These are phyloP conservation scores for Nicotiana knightiana DNA, from an alignment of 257 asterid species.

Conservation along the genomic window DNA sequence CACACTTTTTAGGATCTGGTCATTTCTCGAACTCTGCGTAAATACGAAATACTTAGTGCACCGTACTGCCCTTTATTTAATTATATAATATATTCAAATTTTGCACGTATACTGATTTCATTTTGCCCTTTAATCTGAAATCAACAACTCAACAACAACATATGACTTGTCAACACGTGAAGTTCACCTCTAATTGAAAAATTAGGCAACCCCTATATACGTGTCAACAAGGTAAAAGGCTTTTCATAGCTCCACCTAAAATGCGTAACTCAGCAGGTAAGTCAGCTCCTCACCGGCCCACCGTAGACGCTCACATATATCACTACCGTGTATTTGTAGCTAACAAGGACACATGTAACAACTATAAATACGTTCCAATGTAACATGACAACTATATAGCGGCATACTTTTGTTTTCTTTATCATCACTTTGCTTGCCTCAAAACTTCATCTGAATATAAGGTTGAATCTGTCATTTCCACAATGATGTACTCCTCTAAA, in stretches of 20 bases:
- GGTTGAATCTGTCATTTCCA: background rate
- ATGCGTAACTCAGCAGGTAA: slow-evolving; percentile 8
- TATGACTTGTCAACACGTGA: background rate
- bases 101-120: too few species aligned
- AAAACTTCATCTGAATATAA: background rate
- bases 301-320: background rate
- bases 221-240: background rate
- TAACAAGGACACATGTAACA: background rate
- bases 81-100: too few species aligned
- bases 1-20: too few species aligned
- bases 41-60: too few species aligned
- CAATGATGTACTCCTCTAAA: background rate
- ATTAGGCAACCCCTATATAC: background rate
- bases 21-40: too few species aligned
- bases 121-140: background rate
- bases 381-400: background rate
- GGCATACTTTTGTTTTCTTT: background rate
- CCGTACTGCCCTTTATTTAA: accelerated
- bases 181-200: background rate
- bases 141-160: background rate
- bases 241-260: background rate
- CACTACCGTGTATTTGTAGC: background rate
- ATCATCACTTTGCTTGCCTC: background rate
- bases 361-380: background rate
- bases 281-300: slow-evolving; percentile 1